Evolutionary conservation across 208 protist genomes (phyloP).

Genomic region (Sergeia podlipaevii): DNA sequence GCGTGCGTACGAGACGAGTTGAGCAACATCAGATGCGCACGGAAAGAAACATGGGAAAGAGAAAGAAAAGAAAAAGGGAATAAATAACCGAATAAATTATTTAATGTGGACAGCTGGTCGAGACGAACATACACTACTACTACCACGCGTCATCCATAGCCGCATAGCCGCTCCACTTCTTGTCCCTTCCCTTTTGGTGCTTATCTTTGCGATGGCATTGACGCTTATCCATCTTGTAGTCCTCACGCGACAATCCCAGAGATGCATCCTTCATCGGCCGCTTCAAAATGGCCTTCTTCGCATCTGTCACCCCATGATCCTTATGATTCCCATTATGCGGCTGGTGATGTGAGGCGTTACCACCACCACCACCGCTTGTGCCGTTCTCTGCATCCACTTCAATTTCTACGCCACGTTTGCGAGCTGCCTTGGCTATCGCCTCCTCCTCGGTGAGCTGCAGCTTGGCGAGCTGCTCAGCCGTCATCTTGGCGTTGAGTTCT

Average conservation of each 20-base stretch:
- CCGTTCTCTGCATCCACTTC: conserved; percentile 20
- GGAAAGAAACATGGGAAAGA: too few relatives aligned
- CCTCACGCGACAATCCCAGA: conserved; percentile 25
- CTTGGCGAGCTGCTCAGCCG: conserved; percentile 36
- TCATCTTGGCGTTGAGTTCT: conserved; percentile 33
- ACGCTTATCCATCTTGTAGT: conserved; percentile 55
- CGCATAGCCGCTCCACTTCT: conserved; percentile 43
- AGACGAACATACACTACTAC: conserved; percentile 12
- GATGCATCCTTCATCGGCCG: conserved; percentile 17
- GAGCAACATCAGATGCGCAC: too few relatives aligned
- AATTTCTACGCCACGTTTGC: conserved; percentile 29
- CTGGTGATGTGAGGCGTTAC: not conserved
- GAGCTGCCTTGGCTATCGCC: conserved; percentile 26
- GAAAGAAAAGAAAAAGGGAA: not conserved
- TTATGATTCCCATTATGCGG: not conserved
- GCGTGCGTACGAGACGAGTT: too few relatives aligned
- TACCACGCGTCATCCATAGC: conserved; percentile 32
- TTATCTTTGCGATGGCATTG: conserved; percentile 55
- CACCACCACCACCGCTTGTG: not conserved
- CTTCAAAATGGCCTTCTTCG: not conserved
- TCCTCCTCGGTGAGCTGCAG: conserved; percentile 55
- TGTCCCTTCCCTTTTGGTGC: conserved; percentile 59
- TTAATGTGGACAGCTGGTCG: not conserved
- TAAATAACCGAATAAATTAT: not conserved
- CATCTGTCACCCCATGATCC: not conserved